phyloP scores from a whole-genome alignment of 2,329 filamentous ascomycete species.

The Cytospora piceae region DNA sequence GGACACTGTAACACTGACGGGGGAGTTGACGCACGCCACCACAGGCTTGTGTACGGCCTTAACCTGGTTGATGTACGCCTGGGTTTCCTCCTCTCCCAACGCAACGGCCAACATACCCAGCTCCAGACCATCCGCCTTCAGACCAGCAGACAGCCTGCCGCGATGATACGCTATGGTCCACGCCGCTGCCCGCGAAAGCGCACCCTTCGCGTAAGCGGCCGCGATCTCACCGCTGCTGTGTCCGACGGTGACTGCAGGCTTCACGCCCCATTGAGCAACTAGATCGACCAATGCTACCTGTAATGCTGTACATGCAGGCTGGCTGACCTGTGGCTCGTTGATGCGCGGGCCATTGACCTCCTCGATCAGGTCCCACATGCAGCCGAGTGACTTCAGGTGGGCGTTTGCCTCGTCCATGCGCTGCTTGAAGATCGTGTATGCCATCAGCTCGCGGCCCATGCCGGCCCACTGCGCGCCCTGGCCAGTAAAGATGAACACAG shows the following conservation, averaged over 20 bases:
- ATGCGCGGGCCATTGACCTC: conserved; percentile 37
- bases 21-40: conserved; percentile 29
- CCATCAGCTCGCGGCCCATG: conserved; percentile 37
- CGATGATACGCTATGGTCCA: conserved; percentile 33
- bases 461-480: conserved; percentile 41
- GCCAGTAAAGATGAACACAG: conserved; percentile 40
- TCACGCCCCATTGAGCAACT: conserved; percentile 33
- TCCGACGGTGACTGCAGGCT: conserved; percentile 31
- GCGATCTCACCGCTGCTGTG: conserved; percentile 37
- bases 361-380: conserved; percentile 36
- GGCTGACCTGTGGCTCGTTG: conserved; percentile 37
- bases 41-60: conserved; percentile 3
- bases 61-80: conserved; percentile 10
- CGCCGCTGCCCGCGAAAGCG: conserved; percentile 28
- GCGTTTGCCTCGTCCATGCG: conserved; percentile 34
- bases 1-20: conserved; percentile 41
- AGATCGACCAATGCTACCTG: conserved; percentile 42
- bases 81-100: conserved; percentile 1
- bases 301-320: conserved; percentile 40
- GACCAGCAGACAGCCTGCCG: conserved; percentile 20
- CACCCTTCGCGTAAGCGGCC: conserved; percentile 34
- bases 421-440: conserved; percentile 31
- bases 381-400: conserved; percentile 33
- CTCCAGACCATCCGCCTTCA: conserved; percentile 24
- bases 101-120: conserved; percentile 22